phyloP scores from a whole-genome alignment of 1,284 basidiomycete genomes.

The Irpex sp. region DNA sequence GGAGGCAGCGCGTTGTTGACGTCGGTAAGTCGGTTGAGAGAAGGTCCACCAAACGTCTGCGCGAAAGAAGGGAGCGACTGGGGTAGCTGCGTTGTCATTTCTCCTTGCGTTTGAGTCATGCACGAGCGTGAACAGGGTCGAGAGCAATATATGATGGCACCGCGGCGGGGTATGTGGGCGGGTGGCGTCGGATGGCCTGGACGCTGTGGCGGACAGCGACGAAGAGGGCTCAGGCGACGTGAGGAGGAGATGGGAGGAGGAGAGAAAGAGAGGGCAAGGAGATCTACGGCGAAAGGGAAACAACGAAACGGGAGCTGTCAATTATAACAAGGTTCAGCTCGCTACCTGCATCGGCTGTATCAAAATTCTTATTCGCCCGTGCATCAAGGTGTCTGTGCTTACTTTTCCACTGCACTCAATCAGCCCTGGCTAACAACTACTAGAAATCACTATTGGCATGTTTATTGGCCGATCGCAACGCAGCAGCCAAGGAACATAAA shows the following conservation, averaged over 20 bases:
- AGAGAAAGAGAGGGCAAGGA: constrained; percentile 4
- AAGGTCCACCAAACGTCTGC: constrained; percentile 59
- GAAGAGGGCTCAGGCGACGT: background rate
- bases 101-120: constrained; percentile 10
- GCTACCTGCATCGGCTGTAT: constrained; percentile 3
- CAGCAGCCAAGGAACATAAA: background rate
- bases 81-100: constrained; percentile 30
- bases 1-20: constrained; percentile 57
- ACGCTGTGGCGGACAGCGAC: background rate
- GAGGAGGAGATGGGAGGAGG: constrained; percentile 6
- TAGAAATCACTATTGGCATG: background rate
- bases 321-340: constrained; percentile 16
- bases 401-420: too few relatives aligned
- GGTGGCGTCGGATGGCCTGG: constrained; percentile 2
- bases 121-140: background rate
- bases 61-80: constrained; percentile 76
- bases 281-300: constrained; percentile 12
- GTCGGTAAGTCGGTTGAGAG: constrained; percentile 43
- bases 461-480: too few relatives aligned
- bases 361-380: constrained; percentile 4
- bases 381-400: background rate
- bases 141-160: background rate
- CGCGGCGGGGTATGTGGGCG: constrained; percentile 2
- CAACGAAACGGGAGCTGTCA: constrained; percentile 13
- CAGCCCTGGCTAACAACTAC: background rate